Conservation (phyloP, 768 basidiomycete genomes). For the Paxillus rubicundulus region DNA sequence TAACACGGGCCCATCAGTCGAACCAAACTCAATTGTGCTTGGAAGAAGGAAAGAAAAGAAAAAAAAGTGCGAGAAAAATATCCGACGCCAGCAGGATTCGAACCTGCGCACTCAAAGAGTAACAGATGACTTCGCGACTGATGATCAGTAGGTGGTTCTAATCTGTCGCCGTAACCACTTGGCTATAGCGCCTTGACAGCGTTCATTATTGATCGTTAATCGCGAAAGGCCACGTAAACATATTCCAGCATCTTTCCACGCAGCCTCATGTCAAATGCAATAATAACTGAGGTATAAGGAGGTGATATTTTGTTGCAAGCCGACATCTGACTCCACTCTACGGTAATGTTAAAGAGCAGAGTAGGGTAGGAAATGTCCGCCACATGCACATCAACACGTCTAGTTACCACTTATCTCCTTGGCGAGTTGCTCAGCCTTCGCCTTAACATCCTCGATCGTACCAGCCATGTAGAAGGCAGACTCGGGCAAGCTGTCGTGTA, state of each 20-base stretch:
- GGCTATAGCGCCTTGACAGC: slow-evolving; percentile 60
- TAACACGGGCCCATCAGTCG: too few relatives aligned
- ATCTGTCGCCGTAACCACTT: slow-evolving; percentile 81
- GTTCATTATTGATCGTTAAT: too few relatives aligned
- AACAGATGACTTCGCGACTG: slow-evolving; percentile 43
- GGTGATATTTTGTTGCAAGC: slow-evolving; percentile 1
- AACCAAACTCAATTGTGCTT: too few relatives aligned
- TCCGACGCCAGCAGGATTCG: slow-evolving; percentile 64
- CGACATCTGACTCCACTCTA: slow-evolving; percentile 13
- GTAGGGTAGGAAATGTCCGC: slow-evolving; percentile 10
- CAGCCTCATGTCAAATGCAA: too few relatives aligned
- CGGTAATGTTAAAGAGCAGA: background rate
- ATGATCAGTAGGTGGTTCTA: slow-evolving; percentile 39
- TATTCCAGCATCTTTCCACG: too few relatives aligned
- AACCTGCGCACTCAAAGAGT: slow-evolving; percentile 70
- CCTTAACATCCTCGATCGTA: slow-evolving; percentile 95
- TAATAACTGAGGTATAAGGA: slow-evolving; percentile 6
- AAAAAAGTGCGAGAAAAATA: slow-evolving; percentile 2
- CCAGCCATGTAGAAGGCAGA: slow-evolving; percentile 98
- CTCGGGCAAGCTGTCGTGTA: slow-evolving; percentile 89
- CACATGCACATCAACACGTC: slow-evolving; percentile 13
- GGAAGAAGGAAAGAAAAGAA: too few relatives aligned
- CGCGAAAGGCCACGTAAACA: too few relatives aligned
- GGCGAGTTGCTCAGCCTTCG: slow-evolving; percentile 95
- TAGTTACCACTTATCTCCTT: slow-evolving; percentile 77